These are phyloP conservation scores for Auricularia cornea DNA, from an alignment of 768 basidiomycete genomes.

Conservation along the genomic window DNA sequence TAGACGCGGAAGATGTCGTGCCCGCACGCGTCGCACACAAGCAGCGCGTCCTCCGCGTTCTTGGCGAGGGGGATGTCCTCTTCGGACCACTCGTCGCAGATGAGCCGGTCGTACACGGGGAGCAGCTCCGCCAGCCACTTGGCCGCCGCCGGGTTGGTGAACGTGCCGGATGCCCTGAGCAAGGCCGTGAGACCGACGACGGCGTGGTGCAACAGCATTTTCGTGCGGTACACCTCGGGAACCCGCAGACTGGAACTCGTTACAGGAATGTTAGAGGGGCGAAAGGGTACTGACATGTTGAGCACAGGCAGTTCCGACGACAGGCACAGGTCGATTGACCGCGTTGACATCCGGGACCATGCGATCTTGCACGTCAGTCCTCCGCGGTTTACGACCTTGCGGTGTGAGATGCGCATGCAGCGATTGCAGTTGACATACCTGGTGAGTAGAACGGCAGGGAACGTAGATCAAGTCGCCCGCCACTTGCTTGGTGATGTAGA, in stretches of 20 bases:
- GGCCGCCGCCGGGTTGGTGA: background rate
- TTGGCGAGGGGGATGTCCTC: background rate
- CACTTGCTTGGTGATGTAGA: conserved; percentile 66
- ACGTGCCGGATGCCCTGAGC: background rate
- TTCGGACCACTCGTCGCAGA: background rate
- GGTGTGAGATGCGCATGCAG: background rate
- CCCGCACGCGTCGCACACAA: background rate
- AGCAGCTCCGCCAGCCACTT: background rate
- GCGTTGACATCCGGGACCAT: conserved; percentile 78
- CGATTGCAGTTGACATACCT: conserved; percentile 19
- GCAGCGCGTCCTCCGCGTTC: background rate
- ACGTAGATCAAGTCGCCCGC: conserved; percentile 74
- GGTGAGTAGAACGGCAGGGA: conserved; percentile 74
- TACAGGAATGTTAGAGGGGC: background rate
- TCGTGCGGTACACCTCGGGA: conserved; percentile 66
- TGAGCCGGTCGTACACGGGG: background rate
- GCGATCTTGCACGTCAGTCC: conserved; percentile 78
- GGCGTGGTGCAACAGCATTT: conserved; percentile 51
- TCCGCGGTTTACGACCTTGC: conserved; percentile 58
- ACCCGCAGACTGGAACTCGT: conserved; percentile 58
- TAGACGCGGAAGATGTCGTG: background rate
- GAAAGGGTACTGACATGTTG: conserved; percentile 41
- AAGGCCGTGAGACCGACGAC: conserved; percentile 28
- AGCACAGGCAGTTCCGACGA: conserved; percentile 74
- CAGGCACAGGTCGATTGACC: conserved; percentile 49